Base-by-base conservation (phyloP, 2,329 filamentous ascomycete genomes). In the Pseudogymnoascus sp. region DNA sequence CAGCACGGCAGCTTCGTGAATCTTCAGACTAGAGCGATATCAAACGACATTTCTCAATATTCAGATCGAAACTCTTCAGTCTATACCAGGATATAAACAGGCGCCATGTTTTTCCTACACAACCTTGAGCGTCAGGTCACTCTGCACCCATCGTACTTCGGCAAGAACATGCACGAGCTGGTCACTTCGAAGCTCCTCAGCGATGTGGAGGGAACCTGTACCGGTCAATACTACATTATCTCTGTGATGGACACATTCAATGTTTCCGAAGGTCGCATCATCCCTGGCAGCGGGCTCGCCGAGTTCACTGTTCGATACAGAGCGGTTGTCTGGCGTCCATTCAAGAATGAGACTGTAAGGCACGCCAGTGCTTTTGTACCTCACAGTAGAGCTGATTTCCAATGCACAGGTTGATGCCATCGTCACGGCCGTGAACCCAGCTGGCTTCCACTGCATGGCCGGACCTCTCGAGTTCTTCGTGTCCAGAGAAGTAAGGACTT, bases 181-280 rank as follows among this genome's bases (percentile, higher is more conserved):
- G 89, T 99, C 40, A 93, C 89, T 59, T 88, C 89, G 68, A 92
- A 93, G 75, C 85, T 99, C 29, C 83, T 96, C 66, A 88, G 90
- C 71, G 93, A 97, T 73, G 91, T 97, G 64, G 94, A 99, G 77
- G 94, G 94, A 24, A 93, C 90, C 41, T 97, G 92, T 75, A 94
- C 92, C 2, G 94, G 94, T 63, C 91, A 90, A 73, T 97, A 96
- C 80, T 97, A 94, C 76, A 95, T 99, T 72, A 94, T 99, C 69
- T 94, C 92, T 72, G 95, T 99, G 71, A 93, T 99, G 85, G 92
- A 97, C 75, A 90, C 92, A 58, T 92, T 95, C 70, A 90, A 97
- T 68, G 93, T 97, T 70, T 95, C 91, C 13, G 92, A 96, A 71
- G 92, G 92, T 10, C 88, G 91, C 68, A 93, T 99, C 64, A 83